Percentiles rank a stretch among this genome's conserved stretches.
Evolutionary conservation across 208 protist species (phyloP).

Genomic region (Leishmania tarentolae): DNA sequence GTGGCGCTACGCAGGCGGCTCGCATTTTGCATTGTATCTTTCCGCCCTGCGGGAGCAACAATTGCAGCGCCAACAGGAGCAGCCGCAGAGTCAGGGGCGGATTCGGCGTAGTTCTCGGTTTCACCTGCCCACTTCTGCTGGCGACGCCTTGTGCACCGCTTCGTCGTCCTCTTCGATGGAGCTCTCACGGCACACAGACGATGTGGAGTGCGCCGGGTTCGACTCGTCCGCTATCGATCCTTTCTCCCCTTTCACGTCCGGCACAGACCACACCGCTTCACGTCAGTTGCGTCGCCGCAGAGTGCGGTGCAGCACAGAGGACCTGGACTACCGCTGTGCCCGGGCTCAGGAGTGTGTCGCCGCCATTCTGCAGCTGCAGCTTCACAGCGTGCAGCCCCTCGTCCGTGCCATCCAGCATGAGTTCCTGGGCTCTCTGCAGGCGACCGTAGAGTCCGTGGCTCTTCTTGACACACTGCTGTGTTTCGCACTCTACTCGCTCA

Average conservation of each 20-base stretch:
- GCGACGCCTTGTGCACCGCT: background rate
- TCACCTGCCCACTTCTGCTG: background rate
- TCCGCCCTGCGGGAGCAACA: slow-evolving; percentile 34
- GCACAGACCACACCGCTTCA: background rate
- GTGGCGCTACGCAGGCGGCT: slow-evolving; percentile 73
- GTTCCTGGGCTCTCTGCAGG: slow-evolving; percentile 78
- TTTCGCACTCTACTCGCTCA: slow-evolving; percentile 61
- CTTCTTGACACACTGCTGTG: slow-evolving; percentile 89
- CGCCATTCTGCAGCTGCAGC: slow-evolving; percentile 70
- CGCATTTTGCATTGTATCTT: slow-evolving; percentile 60
- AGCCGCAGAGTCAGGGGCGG: background rate
- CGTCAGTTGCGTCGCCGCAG: slow-evolving; percentile 6
- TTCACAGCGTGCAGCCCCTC: slow-evolving; percentile 49
- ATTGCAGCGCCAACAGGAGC: slow-evolving; percentile 24
- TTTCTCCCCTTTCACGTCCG: slow-evolving; percentile 2
- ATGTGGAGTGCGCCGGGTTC: background rate
- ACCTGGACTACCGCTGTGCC: slow-evolving; percentile 67
- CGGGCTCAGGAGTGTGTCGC: slow-evolving; percentile 54
- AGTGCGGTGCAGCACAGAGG: slow-evolving; percentile 78
- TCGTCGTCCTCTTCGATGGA: background rate
- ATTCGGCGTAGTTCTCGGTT: background rate
- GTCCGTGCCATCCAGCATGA: slow-evolving; percentile 61
- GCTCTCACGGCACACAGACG: background rate
- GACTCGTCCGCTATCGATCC: background rate
- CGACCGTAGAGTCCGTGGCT: slow-evolving; percentile 81